phyloP scores from a whole-genome alignment of 2,329 filamentous ascomycete genomes.

The Zelopaecilomyces penicillatus region DNA sequence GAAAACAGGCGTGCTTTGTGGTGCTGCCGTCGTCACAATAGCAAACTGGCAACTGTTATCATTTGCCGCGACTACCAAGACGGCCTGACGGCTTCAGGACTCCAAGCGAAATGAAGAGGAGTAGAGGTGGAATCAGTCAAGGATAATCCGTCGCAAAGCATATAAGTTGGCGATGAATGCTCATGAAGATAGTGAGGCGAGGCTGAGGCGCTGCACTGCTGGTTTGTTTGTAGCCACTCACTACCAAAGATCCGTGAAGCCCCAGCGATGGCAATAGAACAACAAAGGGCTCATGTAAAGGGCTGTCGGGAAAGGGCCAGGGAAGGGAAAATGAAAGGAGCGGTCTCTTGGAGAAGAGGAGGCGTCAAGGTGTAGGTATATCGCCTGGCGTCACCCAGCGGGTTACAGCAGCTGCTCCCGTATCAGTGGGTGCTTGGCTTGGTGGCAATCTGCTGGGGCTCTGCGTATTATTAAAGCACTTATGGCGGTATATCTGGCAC shows the following conservation, averaged over 20 bases:
- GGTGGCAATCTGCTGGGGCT: constrained; percentile 34
- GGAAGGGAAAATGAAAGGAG: background rate
- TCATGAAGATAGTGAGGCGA: no score
- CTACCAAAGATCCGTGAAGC: no score
- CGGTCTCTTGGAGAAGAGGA: background rate
- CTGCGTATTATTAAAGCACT: constrained; percentile 36
- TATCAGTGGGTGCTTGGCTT: constrained; percentile 23
- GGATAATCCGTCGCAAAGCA: no score
- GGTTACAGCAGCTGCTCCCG: constrained; percentile 22
- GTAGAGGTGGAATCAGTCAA: background rate
- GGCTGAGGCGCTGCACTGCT: no score
- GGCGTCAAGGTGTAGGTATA: constrained; percentile 14
- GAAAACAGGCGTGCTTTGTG: constrained; percentile 10
- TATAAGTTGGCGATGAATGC: no score
- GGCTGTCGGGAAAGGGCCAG: background rate
- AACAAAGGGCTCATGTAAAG: background rate
- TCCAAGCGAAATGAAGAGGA: constrained; percentile 3
- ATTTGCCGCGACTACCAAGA: constrained; percentile 1
- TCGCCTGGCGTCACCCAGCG: constrained; percentile 22
- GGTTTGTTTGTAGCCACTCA: no score
- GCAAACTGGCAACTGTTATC: constrained; percentile 7
- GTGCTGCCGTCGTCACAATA: constrained; percentile 8
- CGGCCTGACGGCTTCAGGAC: constrained; percentile 3
- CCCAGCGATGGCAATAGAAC: no score
- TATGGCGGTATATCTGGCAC: constrained; percentile 39